phyloP scores from a whole-genome alignment of 2,329 filamentous ascomycete genomes.

The Talaromyces verruculosus region DNA sequence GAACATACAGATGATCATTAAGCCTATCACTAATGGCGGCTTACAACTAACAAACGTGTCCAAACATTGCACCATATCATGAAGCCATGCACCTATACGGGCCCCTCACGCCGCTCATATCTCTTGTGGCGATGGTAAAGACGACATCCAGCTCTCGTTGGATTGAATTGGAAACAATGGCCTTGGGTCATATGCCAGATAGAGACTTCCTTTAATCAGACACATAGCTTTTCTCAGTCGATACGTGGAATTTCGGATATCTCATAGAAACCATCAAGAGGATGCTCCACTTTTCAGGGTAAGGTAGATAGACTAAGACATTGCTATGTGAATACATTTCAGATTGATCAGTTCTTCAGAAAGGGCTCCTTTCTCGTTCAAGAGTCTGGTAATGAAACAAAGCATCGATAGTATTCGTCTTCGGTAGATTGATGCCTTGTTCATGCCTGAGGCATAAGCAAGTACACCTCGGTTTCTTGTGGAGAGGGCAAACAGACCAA shows the following conservation, averaged over 20 bases:
- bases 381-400: not conserved
- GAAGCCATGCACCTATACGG: not conserved
- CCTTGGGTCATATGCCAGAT: not conserved
- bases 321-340: not conserved
- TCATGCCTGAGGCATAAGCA: not conserved
- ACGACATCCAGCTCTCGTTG: not conserved
- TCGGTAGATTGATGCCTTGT: not conserved
- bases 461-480: not conserved
- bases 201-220: not conserved
- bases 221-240: not conserved
- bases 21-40: not conserved
- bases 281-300: not conserved
- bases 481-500: conserved; percentile 6
- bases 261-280: not conserved
- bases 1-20: not conserved
- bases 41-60: not conserved
- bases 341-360: not conserved
- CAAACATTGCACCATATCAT: not conserved
- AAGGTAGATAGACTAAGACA: not conserved
- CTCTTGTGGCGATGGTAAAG: not conserved
- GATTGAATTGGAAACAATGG: not conserved
- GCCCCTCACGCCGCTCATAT: not conserved
- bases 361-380: not conserved
- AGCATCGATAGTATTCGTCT: not conserved
- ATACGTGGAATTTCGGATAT: not conserved